These are phyloP conservation scores for Artemisia argyi DNA, from an alignment of 129 eudicot genomes.

Conservation along the genomic window DNA sequence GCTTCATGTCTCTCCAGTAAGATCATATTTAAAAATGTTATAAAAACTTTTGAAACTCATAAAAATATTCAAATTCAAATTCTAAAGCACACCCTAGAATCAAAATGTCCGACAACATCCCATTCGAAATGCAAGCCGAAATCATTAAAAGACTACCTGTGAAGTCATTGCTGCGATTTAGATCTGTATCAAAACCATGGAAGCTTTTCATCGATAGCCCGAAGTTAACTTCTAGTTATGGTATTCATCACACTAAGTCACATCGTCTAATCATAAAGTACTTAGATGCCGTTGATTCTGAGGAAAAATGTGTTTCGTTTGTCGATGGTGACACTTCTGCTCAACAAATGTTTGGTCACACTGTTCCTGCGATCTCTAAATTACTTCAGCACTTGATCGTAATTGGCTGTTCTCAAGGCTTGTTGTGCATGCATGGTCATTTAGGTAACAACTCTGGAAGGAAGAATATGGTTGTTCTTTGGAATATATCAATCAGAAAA, in stretches of 20 bases:
- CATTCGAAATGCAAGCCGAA: background rate
- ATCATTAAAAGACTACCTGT: background rate
- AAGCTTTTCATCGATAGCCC: background rate
- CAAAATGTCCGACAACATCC: background rate
- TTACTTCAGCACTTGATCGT: too few relatives aligned
- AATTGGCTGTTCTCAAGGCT: background rate
- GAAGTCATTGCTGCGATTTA: background rate
- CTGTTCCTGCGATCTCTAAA: too few relatives aligned
- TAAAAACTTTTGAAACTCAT: too few relatives aligned
- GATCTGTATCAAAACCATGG: background rate
- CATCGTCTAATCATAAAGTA: background rate
- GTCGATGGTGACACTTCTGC: too few relatives aligned
- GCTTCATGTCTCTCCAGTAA: too few relatives aligned
- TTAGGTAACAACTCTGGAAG: background rate
- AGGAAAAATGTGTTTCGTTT: too few relatives aligned
- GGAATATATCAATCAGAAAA: background rate
- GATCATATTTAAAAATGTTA: too few relatives aligned
- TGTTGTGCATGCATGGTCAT: background rate
- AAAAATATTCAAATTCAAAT: too few relatives aligned
- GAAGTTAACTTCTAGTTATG: background rate
- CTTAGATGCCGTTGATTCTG: too few relatives aligned
- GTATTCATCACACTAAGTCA: background rate
- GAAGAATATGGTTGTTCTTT: background rate
- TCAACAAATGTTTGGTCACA: too few relatives aligned
- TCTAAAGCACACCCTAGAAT: background rate